Base-by-base conservation (phyloP, 192 early-diverging fungal genomes). In the Rhizoclosmatium globosum region DNA sequence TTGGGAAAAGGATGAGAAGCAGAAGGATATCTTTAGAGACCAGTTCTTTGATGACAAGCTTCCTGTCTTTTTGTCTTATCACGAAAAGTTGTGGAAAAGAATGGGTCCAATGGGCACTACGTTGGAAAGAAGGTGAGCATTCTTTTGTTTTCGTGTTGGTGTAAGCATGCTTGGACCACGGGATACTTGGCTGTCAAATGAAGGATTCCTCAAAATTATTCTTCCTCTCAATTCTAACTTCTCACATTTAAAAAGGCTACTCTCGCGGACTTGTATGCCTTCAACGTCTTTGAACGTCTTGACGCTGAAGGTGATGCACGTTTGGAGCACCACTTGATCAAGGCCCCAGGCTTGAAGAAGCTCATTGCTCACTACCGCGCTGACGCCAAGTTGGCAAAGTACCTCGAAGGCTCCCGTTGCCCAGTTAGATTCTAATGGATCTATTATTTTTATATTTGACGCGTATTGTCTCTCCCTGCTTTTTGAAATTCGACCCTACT, bases 91-190 rank as follows among this genome's bases (percentile, higher is more conserved):
- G 13, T 50, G 2, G 47, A 4, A 41, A 64, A 67, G 65, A 77
- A 77, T n/a, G 64, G 47, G 39, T 50, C 23, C 21, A 67, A 66
- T 39, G 75, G 75, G n/a, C 23, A 31, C n/a, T 77, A 39, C 67
- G 48, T 67, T 38, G 75, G 75, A 41, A 46, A 77, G 42, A 47
- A 77, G 64, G 62, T 77, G 43, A 64, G 2, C 1, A 2, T 4
- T 6, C 3, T 69, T 58, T 43, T 31, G 2, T 57, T 72, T 72
- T 59, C 3, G 43, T 13, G 2, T 3, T 43, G 7, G 15, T 53
- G 1, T 31, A 31, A 31, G 31, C 31, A 31, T 31, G 31, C 31
- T 31, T 31, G 31, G 31, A 0, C 0, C 0, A 31, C 31, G 31
- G 31, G 31, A 31, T 31, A 0, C 31, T 31, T 31, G 31, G 31